Conservation (phyloP, 2,329 filamentous ascomycete genomes). For the Pseudogymnoascus sp. region DNA sequence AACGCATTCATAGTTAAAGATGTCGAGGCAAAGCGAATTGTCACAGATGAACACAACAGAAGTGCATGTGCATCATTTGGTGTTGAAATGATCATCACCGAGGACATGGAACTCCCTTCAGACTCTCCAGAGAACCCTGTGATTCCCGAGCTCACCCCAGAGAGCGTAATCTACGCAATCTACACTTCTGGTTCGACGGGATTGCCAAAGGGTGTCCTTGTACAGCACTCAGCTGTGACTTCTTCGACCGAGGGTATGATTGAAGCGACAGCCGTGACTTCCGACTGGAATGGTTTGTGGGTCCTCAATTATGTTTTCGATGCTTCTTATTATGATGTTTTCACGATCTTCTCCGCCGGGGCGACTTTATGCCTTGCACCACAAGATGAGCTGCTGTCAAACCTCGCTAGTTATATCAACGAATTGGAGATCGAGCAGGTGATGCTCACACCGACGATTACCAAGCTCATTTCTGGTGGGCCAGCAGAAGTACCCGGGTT, state of each 20-base stretch:
- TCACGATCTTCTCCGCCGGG: conserved; percentile 8
- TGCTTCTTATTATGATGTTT: conserved; percentile 12
- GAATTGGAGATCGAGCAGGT: conserved; percentile 8
- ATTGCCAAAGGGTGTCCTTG: conserved; percentile 2
- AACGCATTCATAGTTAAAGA: not conserved
- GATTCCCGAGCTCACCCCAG: not conserved
- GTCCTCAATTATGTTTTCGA: conserved; percentile 11
- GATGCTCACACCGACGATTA: conserved; percentile 11
- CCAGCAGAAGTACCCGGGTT: conserved; percentile 10
- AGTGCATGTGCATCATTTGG: not conserved
- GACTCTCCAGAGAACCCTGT: not conserved
- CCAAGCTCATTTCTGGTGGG: conserved; percentile 5
- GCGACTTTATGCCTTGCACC: not conserved
- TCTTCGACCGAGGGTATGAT: conserved; percentile 1
- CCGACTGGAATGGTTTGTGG: conserved; percentile 16
- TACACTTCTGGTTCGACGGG: conserved; percentile 9
- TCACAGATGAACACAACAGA: not conserved
- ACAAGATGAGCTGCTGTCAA: conserved; percentile 2
- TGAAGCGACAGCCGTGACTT: conserved; percentile 10
- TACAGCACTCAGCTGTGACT: not conserved
- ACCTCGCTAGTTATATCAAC: conserved; percentile 11
- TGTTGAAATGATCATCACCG: not conserved
- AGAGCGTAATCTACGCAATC: conserved; percentile 4
- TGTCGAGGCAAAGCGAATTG: not conserved
- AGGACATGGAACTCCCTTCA: not conserved